Percentiles rank a stretch among this genome's conserved stretches.
These are phyloP conservation scores for Apiospora koreana DNA, from an alignment of 2,329 filamentous ascomycete species.

Conservation along the genomic window DNA sequence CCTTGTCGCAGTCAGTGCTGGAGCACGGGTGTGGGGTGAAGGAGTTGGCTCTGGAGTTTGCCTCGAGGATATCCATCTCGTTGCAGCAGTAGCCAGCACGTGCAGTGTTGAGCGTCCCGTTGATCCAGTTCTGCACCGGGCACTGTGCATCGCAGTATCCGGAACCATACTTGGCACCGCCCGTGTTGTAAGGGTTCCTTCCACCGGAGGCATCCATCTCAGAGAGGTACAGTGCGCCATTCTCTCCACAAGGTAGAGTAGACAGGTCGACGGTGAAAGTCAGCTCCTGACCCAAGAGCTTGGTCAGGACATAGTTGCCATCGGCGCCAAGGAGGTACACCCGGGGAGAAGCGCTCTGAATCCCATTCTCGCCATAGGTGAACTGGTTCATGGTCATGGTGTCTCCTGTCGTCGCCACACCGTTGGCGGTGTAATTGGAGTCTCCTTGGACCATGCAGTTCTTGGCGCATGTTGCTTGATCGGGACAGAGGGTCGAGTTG, in stretches of 20 bases:
- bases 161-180: slow-evolving; percentile 50
- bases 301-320: slow-evolving; percentile 57
- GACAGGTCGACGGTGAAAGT: slow-evolving; percentile 68
- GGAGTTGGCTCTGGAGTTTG: slow-evolving; percentile 61
- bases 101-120: slow-evolving; percentile 56
- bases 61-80: slow-evolving; percentile 65
- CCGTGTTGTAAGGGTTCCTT: slow-evolving; percentile 47
- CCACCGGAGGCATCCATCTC: slow-evolving; percentile 65
- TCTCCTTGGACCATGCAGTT: slow-evolving; percentile 46
- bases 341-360: slow-evolving; percentile 42
- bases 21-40: slow-evolving; percentile 64
- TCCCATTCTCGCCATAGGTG: slow-evolving; percentile 40
- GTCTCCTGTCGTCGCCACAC: slow-evolving; percentile 45
- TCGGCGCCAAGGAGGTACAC: slow-evolving; percentile 58
- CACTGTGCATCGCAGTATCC: slow-evolving; percentile 57
- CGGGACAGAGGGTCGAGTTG: slow-evolving; percentile 35
- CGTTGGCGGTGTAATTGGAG: slow-evolving; percentile 43
- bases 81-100: slow-evolving; percentile 54
- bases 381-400: slow-evolving; percentile 48
- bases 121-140: slow-evolving; percentile 30
- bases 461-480: slow-evolving; percentile 37
- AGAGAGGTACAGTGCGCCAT: slow-evolving; percentile 65
- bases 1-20: slow-evolving; percentile 62
- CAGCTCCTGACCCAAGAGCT: slow-evolving; percentile 60
- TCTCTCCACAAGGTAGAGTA: slow-evolving; percentile 64